Base-by-base conservation (phyloP, 1,284 basidiomycete genomes). In the Puccinia hordei region DNA sequence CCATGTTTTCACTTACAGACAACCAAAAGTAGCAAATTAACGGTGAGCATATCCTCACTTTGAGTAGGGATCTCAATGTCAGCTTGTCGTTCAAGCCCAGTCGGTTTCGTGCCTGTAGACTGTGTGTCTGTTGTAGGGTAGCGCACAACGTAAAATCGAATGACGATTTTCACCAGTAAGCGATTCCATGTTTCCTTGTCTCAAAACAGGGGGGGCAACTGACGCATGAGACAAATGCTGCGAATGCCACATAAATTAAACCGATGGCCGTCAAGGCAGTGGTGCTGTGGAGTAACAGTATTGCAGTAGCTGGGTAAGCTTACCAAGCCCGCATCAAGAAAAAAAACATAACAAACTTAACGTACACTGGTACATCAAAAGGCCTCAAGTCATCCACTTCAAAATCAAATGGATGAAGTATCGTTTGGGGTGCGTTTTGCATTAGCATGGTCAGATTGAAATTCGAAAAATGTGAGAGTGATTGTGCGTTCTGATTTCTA, bases 301-400 rank as follows among this genome's bases (percentile, higher is more conserved):
- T 35, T 57, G 24, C 17, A 19, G 22, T 78, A 30, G 24, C 12
- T 69, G 51, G n/a, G 17, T 49, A 19, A 75, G 55, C 27, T 75
- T 59, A n/a, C 10, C 33, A 27, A 15, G 35, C 17, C 13, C 35
- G 9, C 22, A 13, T 35, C 57, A n/a, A 27, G 38, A 10, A 30
- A 24, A 10, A 22, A 6, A 19, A 24, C 9, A 10, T 41, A 5
- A 13, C 3, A 46, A 5, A 27, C 22, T 13, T 22, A n/a, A 76
- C 74, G 61, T 30, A 78, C 75, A 68, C 75, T 53, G 75, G 65
- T 24, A 78, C 75, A 57, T 78, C 75, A 30, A 78, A 78, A 17
- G 75, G 75, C 35, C 75, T 53, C 49, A 78, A 24, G 35, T 78
- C 41, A 17, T 57, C 68, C 38, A 78, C 55, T 38, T 53, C 46